Conservation (phyloP, 208 protist species). For the Crithidia fasciculata region DNA sequence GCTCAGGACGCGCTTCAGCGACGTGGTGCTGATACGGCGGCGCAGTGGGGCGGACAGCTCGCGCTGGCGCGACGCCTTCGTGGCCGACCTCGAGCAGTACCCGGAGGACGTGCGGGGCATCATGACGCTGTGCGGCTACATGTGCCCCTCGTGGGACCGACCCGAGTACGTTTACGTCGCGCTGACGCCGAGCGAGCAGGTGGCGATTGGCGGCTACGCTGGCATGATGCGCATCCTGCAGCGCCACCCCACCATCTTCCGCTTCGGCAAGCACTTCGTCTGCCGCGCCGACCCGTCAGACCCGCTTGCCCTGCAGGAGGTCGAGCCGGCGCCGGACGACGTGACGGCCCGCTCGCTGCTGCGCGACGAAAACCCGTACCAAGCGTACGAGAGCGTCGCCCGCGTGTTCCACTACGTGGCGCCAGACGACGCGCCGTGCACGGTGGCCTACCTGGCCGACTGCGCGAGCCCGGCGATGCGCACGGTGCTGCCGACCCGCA, state of each 20-base stretch:
- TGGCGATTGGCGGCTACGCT: slow-evolving; percentile 62
- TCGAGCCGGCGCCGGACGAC: slow-evolving; percentile 54
- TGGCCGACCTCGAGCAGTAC: slow-evolving; percentile 67
- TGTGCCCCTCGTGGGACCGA: slow-evolving; percentile 78
- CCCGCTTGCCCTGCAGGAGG: slow-evolving; percentile 45
- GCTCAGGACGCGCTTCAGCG: slow-evolving; percentile 45
- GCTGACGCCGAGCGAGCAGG: slow-evolving; percentile 50
- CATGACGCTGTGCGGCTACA: slow-evolving; percentile 51
- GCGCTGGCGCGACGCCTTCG: slow-evolving; percentile 66
- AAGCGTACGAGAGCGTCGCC: slow-evolving; percentile 56
- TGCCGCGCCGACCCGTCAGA: slow-evolving; percentile 78
- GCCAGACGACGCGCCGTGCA: slow-evolving; percentile 67
- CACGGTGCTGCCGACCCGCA: slow-evolving; percentile 67
- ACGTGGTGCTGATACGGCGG: slow-evolving; percentile 61
- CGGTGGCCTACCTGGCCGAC: slow-evolving; percentile 61
- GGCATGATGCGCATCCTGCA: slow-evolving; percentile 59
- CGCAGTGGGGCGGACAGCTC: slow-evolving; percentile 71
- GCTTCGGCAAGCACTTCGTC: slow-evolving; percentile 67
- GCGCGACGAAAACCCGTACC: slow-evolving; percentile 84
- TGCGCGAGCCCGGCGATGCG: slow-evolving; percentile 84
- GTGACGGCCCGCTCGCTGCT: slow-evolving; percentile 46
- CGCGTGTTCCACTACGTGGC: slow-evolving; percentile 84
- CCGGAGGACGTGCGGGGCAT: slow-evolving; percentile 76
- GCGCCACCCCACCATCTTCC: slow-evolving; percentile 76
- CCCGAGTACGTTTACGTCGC: slow-evolving; percentile 85